A percentile compares a stretch with the other conserved stretches of the same genome.
Evolutionary conservation across 164 flowering plant genomes (phyloP).

Genomic region (Nelumbo lutea): DNA sequence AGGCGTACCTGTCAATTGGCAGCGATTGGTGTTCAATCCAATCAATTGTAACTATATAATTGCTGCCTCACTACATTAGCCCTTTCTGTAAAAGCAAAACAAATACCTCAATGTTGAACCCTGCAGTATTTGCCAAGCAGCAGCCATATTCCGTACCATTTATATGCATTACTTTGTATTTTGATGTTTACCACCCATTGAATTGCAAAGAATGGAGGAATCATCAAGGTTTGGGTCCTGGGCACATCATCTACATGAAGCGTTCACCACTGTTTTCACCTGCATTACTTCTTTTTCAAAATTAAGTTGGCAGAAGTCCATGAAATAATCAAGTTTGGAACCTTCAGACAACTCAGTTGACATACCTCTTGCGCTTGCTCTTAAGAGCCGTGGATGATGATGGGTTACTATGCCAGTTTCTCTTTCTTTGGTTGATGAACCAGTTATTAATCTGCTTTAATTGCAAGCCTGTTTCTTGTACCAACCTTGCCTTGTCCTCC

Average conservation of each 20-base stretch:
- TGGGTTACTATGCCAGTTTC: slow-evolving; percentile 62
- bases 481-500: slow-evolving; percentile 84
- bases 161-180: not conserved
- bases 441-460: slow-evolving; percentile 66
- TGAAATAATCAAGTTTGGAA: not conserved
- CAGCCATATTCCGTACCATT: not conserved
- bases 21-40: not conserved
- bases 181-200: not conserved
- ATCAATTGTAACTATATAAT: not conserved
- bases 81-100: not conserved
- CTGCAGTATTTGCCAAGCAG: not conserved
- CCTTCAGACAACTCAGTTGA: not conserved
- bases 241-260: slow-evolving; percentile 28
- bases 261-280: slow-evolving; percentile 26
- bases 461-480: slow-evolving; percentile 84
- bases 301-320: slow-evolving; percentile 3
- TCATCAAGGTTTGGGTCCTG: not conserved
- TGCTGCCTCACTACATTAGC: not conserved
- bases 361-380: slow-evolving; percentile 56
- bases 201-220: not conserved
- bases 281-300: slow-evolving; percentile 31
- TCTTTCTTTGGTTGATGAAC: slow-evolving; percentile 45
- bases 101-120: not conserved
- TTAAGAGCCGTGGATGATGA: slow-evolving; percentile 40
- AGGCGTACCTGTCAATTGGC: slow-evolving; percentile 9